phyloP scores from a whole-genome alignment of 2,329 filamentous ascomycete genomes.

The Hortaea werneckii region DNA sequence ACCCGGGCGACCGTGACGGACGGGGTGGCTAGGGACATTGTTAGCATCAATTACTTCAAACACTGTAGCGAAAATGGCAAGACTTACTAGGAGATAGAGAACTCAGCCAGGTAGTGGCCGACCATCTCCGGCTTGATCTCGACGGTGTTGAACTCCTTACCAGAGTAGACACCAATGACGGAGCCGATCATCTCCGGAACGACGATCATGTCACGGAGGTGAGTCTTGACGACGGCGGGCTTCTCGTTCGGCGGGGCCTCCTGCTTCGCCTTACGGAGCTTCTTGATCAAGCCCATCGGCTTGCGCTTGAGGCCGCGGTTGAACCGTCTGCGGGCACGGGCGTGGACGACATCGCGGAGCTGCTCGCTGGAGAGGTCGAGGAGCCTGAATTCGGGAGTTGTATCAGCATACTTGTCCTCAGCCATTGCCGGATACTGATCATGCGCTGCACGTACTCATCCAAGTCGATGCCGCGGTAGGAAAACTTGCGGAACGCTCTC shows the following conservation, averaged over 20 bases:
- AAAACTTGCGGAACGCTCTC: conserved; percentile 99
- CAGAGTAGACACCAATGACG: conserved; percentile 98
- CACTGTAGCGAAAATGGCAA: neutral
- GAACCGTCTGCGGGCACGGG: conserved; percentile 95
- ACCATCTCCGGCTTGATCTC: conserved; percentile 99
- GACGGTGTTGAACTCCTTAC: conserved; percentile 99
- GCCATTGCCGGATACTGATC: neutral
- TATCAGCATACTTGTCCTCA: conserved; percentile 6
- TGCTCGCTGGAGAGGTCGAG: conserved; percentile 97
- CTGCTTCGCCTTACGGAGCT: conserved; percentile 99
- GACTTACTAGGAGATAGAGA: conserved; percentile 99
- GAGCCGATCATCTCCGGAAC: conserved; percentile 99
- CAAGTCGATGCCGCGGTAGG: conserved; percentile 98
- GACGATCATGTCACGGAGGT: conserved; percentile 99
- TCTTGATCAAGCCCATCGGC: conserved; percentile 99
- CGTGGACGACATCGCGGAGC: conserved; percentile 98
- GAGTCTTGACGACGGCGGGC: conserved; percentile 98
- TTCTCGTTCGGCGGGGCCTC: conserved; percentile 99
- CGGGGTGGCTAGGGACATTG: conserved; percentile 67
- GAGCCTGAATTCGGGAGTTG: conserved; percentile 51
- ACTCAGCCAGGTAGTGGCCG: conserved; percentile 97
- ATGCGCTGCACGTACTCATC: conserved; percentile 72
- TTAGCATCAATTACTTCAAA: conserved; percentile 35
- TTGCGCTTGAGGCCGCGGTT: conserved; percentile 99
- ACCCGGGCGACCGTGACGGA: conserved; percentile 99